These are phyloP conservation scores for Brassica rapa DNA, from an alignment of 345 rosid genomes.

Conservation along the genomic window DNA sequence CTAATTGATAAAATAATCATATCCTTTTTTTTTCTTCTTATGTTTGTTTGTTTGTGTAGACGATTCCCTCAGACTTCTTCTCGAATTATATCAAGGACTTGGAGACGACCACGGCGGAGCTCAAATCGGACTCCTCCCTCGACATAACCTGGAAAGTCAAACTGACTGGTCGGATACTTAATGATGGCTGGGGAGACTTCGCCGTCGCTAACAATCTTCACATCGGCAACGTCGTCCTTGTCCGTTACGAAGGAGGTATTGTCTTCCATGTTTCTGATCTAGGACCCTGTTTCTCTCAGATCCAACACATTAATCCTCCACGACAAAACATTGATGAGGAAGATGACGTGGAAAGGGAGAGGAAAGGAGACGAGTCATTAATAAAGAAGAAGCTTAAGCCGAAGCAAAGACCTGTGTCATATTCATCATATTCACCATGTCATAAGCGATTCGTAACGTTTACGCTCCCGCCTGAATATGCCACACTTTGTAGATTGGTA, in stretches of 20 bases:
- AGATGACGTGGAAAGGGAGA: neutral
- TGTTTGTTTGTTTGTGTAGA: slow-evolving; percentile 4
- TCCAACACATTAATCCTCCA: neutral
- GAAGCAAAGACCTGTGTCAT: neutral
- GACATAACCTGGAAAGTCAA: slow-evolving; percentile 17
- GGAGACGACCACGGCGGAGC: neutral
- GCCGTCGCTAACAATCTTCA: slow-evolving; percentile 1
- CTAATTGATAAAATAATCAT: neutral
- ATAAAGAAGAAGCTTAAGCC: neutral
- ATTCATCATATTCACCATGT: neutral
- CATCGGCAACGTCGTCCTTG: neutral
- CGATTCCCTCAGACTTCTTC: slow-evolving; percentile 25
- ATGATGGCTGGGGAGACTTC: slow-evolving; percentile 21
- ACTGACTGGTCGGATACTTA: slow-evolving; percentile 12
- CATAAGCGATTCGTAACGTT: neutral
- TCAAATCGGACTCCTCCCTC: slow-evolving; percentile 11
- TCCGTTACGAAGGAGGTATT: slow-evolving; percentile 10
- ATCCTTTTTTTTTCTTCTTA: neutral
- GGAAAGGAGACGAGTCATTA: neutral
- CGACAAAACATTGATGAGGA: neutral
- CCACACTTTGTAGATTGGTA: neutral
- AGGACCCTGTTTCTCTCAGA: neutral
- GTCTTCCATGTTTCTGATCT: slow-evolving; percentile 8
- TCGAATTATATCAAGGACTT: neutral
- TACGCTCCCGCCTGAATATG: neutral